These are phyloP conservation scores for Brassica cretica DNA, from an alignment of 345 rosid species.

Conservation along the genomic window DNA sequence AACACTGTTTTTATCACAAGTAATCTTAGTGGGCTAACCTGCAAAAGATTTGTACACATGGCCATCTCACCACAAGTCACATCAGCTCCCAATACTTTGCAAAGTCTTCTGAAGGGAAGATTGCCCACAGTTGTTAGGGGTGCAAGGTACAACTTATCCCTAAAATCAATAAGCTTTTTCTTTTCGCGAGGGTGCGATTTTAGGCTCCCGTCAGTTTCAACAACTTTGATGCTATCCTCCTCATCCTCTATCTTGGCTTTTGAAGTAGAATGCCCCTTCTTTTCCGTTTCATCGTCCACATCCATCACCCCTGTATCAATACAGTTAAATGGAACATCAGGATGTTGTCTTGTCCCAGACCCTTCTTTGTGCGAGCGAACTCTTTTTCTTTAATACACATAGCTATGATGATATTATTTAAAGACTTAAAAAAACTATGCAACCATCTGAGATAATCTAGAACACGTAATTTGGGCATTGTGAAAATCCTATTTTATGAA, in stretches of 20 bases:
- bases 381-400: not conserved
- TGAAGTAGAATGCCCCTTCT: conserved; percentile 27
- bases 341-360: not conserved
- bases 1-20: not conserved
- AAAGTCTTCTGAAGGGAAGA: conserved; percentile 94
- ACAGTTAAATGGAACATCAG: conserved; percentile 19
- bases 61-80: conserved; percentile 99
- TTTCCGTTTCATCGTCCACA: conserved; percentile 32
- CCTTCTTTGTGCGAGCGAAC: not conserved
- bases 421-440: not conserved
- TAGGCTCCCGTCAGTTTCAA: conserved; percentile 59
- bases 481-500: not conserved
- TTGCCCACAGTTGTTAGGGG: conserved; percentile 96
- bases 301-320: conserved; percentile 43
- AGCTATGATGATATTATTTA: too few relatives aligned
- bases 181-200: conserved; percentile 76
- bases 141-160: conserved; percentile 87
- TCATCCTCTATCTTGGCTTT: conserved; percentile 35
- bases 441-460: not conserved
- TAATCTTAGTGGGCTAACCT: conserved; percentile 48
- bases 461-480: not conserved
- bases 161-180: conserved; percentile 78
- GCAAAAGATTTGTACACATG: conserved; percentile 92
- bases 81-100: conserved; percentile 91
- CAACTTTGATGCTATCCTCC: conserved; percentile 28